Evolutionary conservation across 2,329 filamentous ascomycete species (phyloP), one percentile per base, ranked within the genome.

Genomic region (Cladosporium sphaerospermum): DNA sequence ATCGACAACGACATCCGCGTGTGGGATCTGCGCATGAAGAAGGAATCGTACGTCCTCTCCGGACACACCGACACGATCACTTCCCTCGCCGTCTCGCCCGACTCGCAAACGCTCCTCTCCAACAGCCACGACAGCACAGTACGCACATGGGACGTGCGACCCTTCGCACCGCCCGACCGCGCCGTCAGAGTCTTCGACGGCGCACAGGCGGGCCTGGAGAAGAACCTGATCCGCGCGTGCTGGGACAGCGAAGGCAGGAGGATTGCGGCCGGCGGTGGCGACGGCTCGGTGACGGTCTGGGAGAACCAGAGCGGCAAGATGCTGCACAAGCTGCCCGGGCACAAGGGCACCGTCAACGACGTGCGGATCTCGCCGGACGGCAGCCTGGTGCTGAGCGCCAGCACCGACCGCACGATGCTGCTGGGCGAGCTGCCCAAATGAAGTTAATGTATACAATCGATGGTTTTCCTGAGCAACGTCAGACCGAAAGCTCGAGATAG

Each of bases 1-100:
- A 96, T 99, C 61, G 93, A 97, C 73, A 96, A 97, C 67, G 90
- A 95, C 62, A 95, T 99, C 68, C 89, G 91, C 63, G 91, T 95
- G 16, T 99, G 93, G 92, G 93, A 99, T 71, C 74, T 97, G 65
- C 84, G 93, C 60, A 97, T 96, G 75, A 90, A 95, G 71, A 81
- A 86, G 6, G 81, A 95, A 2, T 83, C 89, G 5, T 96, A 97
- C 71, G 86, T 86, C 1, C 85, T 99, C 78, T 72, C 87, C 10
- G 93, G 93, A 0, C 93, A 99, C 69, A 86, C 83, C 50, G 93
- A 99, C 67, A 97, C 92, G 0, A 78, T 99, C 58, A 95, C 91
- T 3, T 95, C 90, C 10, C 77, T 99, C 44, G 79, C 87, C 51
- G 82, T 97, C n/a, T 96, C 92, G 2, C 92, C 93, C 0, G 92